Base-by-base conservation (phyloP, 441 rosid species). In the Eutrema salsugineum region DNA sequence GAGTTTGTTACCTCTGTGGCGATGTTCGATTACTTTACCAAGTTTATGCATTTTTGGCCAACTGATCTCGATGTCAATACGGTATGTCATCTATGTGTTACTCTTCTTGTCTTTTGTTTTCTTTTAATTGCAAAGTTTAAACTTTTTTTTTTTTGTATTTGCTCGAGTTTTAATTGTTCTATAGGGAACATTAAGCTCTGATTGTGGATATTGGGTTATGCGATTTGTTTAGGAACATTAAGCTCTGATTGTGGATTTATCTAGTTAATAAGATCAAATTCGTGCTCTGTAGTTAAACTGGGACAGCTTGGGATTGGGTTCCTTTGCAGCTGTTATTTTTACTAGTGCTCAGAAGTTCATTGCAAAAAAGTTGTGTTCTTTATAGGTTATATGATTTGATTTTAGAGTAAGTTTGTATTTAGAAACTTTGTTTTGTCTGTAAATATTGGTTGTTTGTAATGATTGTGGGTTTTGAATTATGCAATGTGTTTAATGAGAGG, bases 21-120 rank as follows among this genome's bases (percentile, higher is more conserved):
- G 84, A 87, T 94, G 96, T 89, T 88, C 67, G 90, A 94, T 74
- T 89, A 90, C 76, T 87, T 94, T 50, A 81, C 62, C 72, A 83
- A 80, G 66, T 79, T 94, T 20, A 83, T 92, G 43, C 98, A 88
- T 17, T 51, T 24, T 35, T 94, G 97, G 99, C 90, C 94, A 0
- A 77, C 85, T 32, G 84, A 88, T 68, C 63, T 91, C 56, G 83
- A 86, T 67, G 60, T 87, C 40, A 94, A 92, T 62, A 83, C 87
- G 94, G 97, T 88, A 79, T 5, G 11, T 0, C n/a, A 24, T 28
- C 3, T 14, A 3, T 11, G 14, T n/a, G 8, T 54, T 71, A 10
- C 33, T 57, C 10, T 40, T 15, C 7, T 35, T 57, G 10, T 42
- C 17, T 59, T 58, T 66, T 38, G 27, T 2, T 10, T 57, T n/a